A percentile compares a stretch with the other conserved stretches of the same genome.
These are phyloP conservation scores for Petunia axillaris DNA, from an alignment of 257 asterid genomes.

Conservation along the genomic window DNA sequence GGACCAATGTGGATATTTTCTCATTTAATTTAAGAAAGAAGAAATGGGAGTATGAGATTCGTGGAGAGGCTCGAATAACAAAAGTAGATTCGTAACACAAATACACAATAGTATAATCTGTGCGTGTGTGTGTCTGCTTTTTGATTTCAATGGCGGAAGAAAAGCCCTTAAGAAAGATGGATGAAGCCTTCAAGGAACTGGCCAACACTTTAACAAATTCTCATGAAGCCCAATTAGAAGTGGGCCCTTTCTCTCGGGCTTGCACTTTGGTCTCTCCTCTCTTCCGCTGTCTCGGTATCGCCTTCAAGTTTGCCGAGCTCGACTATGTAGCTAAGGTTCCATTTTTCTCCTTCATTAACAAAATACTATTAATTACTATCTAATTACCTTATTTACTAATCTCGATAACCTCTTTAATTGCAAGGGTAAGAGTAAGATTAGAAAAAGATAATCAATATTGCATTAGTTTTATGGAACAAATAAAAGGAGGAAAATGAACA, in stretches of 20 bases:
- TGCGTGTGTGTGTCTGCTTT: no score
- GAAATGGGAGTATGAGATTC: no score
- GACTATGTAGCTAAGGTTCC: slow-evolving; percentile 84
- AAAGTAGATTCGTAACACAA: no score
- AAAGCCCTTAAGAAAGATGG: slow-evolving; percentile 68
- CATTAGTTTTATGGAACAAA: background rate
- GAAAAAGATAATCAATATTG: background rate
- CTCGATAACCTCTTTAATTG: background rate
- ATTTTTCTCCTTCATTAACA: background rate
- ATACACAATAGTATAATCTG: no score
- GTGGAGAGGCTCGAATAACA: no score
- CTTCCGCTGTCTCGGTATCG: slow-evolving; percentile 92
- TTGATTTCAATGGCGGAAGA: slow-evolving; percentile 41
- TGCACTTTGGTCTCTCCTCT: slow-evolving; percentile 90
- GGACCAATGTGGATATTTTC: no score
- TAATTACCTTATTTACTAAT: background rate
- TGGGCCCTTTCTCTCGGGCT: slow-evolving; percentile 70
- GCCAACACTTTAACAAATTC: slow-evolving; percentile 42
- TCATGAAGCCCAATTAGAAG: slow-evolving; percentile 57
- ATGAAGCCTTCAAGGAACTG: slow-evolving; percentile 74
- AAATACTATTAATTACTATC: background rate
- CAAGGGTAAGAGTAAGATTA: background rate
- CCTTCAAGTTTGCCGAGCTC: slow-evolving; percentile 89
- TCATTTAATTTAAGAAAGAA: no score
- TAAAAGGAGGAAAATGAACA: background rate